Percentiles rank a stretch among this genome's conserved stretches.
phyloP scores from a whole-genome alignment of 306 rosid species.

The Fagus sylvatica region DNA sequence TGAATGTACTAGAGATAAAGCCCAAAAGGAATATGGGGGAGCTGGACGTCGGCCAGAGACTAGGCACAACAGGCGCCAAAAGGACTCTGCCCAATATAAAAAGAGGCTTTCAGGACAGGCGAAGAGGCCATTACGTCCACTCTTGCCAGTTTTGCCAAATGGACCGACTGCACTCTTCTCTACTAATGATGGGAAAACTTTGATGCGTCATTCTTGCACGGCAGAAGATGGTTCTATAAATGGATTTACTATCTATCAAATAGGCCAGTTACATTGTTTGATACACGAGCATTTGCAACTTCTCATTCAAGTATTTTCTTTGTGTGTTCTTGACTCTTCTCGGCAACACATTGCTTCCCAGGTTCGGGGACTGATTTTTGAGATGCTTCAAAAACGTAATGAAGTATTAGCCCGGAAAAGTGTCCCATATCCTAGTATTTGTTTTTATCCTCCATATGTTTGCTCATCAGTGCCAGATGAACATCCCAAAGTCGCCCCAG shows the following conservation, averaged over 20 bases:
- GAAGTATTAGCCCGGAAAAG: constrained; percentile 57
- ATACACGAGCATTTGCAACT: constrained; percentile 91
- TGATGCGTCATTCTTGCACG: constrained; percentile 54
- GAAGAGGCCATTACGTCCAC: constrained; percentile 77
- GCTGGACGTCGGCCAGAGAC: constrained; percentile 82
- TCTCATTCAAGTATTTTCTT: constrained; percentile 85
- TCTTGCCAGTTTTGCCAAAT: constrained; percentile 67
- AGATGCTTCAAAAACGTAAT: constrained; percentile 71
- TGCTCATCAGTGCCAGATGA: constrained; percentile 51
- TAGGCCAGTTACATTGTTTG: constrained; percentile 78
- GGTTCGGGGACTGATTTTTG: constrained; percentile 69
- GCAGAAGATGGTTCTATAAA: constrained; percentile 54
- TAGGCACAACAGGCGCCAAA: constrained; percentile 69
- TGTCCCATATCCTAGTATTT: constrained; percentile 70
- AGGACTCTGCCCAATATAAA: constrained; percentile 44
- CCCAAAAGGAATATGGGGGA: constrained; percentile 45
- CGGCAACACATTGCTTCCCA: constrained; percentile 78
- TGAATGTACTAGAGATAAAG: constrained; percentile 42
- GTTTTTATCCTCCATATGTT: constrained; percentile 54
- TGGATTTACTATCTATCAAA: constrained; percentile 81
- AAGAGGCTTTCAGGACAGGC: constrained; percentile 51
- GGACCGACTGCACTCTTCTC: constrained; percentile 43
- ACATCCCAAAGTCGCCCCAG: constrained; percentile 34
- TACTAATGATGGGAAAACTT: constrained; percentile 37
- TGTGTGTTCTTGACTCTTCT: constrained; percentile 74